phyloP scores from a whole-genome alignment of 169 alveolate genomes.

The Plasmodium fragile region DNA sequence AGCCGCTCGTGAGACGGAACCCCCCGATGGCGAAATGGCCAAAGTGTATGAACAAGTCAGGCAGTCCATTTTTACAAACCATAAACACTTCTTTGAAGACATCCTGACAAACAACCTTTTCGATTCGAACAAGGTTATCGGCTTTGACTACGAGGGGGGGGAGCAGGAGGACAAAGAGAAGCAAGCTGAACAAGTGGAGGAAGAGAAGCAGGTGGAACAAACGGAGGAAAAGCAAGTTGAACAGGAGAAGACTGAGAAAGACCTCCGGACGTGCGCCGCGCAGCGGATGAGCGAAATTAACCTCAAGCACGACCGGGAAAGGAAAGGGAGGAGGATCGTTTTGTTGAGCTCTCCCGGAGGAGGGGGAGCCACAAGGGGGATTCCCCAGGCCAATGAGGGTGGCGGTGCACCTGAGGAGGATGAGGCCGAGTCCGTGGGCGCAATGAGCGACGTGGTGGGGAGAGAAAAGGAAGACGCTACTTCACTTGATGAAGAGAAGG shows the following conservation, averaged over 20 bases:
- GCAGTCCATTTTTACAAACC: background rate
- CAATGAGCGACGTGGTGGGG: background rate
- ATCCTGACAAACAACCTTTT: background rate
- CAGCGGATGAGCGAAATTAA: conserved; percentile 68
- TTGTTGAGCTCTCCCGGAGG: background rate
- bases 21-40: conserved; percentile 25
- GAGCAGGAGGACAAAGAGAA: background rate
- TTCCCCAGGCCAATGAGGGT: background rate
- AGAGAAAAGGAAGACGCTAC: background rate
- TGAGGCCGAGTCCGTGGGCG: background rate
- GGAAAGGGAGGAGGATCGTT: conserved; percentile 13
- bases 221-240: background rate
- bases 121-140: conserved; percentile 26
- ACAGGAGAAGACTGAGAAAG: background rate
- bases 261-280: conserved; percentile 13
- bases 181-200: background rate
- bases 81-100: conserved; percentile 44
- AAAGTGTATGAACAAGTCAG: conserved; percentile 45
- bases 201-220: background rate
- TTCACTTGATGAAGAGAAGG: background rate
- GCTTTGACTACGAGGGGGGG: conserved; percentile 30
- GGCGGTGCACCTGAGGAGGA: background rate
- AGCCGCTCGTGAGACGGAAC: background rate
- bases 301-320: conserved; percentile 20
- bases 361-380: background rate